phyloP scores from a whole-genome alignment of 805 yeast species.

The Saturnispora saitoi region DNA sequence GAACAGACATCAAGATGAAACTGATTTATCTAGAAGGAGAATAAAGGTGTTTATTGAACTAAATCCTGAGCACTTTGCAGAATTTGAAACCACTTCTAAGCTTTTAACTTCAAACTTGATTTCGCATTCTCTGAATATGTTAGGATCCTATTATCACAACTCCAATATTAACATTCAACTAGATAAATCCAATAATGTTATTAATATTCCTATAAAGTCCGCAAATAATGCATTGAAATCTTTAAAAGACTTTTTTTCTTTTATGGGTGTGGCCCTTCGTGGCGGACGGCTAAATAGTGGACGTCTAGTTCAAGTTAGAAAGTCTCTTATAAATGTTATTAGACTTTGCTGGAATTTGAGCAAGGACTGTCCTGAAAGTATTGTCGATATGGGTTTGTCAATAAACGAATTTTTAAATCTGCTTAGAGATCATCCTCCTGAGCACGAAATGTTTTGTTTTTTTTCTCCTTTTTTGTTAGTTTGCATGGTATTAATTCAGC shows the following conservation, averaged over 20 bases:
- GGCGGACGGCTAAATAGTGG: background rate
- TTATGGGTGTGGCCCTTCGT: conserved; percentile 5
- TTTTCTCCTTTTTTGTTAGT: conserved; percentile 20
- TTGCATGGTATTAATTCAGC: conserved; percentile 15
- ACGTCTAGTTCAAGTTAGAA: conserved; percentile 15
- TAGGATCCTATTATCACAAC: conserved; percentile 2
- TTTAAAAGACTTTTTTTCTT: conserved; percentile 5
- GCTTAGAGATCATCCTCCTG: conserved; percentile 8
- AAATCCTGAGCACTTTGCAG: conserved; percentile 5
- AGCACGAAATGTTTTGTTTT: conserved; percentile 9
- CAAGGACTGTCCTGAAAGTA: conserved; percentile 5
- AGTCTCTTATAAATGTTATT: conserved; percentile 18
- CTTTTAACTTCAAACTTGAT: conserved; percentile 7
- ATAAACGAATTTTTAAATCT: conserved; percentile 10
- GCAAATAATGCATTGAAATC: conserved; percentile 1
- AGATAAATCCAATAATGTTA: background rate
- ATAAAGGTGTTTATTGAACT: conserved; percentile 6
- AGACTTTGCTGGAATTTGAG: conserved; percentile 21
- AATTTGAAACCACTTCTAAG: background rate
- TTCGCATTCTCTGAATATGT: background rate
- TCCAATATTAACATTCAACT: conserved; percentile 5
- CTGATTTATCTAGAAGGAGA: background rate
- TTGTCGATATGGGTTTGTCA: conserved; percentile 15
- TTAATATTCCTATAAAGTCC: conserved; percentile 6
- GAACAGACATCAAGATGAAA: conserved; percentile 3